Evolutionary conservation across 2,329 filamentous ascomycete species (phyloP).

Genomic region (Colletotrichum cuscutae): DNA sequence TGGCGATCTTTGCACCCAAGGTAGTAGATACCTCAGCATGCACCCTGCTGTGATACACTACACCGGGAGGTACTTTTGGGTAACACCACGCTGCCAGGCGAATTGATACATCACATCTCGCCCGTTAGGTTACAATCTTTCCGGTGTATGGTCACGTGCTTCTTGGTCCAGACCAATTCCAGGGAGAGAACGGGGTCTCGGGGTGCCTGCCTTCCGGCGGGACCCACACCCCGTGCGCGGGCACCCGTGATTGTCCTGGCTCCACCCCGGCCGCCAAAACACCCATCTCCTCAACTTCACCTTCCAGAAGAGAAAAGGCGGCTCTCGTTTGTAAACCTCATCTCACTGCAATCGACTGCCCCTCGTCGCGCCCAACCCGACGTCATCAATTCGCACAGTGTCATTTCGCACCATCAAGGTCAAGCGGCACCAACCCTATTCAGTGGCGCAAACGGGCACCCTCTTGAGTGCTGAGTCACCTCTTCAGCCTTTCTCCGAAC

Average conservation of each 20-base stretch:
- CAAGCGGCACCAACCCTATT: neutral
- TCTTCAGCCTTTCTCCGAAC: neutral
- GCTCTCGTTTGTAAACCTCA: no score
- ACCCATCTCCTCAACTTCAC: no score
- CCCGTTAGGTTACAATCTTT: neutral
- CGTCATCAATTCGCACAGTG: neutral
- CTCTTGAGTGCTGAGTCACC: neutral
- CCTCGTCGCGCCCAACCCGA: neutral
- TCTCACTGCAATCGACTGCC: neutral
- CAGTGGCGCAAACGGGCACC: neutral
- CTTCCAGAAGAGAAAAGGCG: no score
- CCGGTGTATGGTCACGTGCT: neutral
- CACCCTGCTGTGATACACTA: no score
- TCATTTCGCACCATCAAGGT: neutral
- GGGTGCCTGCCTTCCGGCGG: neutral
- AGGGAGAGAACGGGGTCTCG: no score
- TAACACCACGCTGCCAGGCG: no score
- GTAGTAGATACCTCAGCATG: no score
- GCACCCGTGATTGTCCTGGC: neutral
- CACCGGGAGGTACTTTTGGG: no score
- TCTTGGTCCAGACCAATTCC: neutral
- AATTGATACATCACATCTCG: no score
- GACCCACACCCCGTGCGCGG: neutral
- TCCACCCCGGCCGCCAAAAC: neutral
- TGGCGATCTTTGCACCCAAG: no score